phyloP scores from a whole-genome alignment of 202 grass and related monocot species.

The Panicum hallii region DNA sequence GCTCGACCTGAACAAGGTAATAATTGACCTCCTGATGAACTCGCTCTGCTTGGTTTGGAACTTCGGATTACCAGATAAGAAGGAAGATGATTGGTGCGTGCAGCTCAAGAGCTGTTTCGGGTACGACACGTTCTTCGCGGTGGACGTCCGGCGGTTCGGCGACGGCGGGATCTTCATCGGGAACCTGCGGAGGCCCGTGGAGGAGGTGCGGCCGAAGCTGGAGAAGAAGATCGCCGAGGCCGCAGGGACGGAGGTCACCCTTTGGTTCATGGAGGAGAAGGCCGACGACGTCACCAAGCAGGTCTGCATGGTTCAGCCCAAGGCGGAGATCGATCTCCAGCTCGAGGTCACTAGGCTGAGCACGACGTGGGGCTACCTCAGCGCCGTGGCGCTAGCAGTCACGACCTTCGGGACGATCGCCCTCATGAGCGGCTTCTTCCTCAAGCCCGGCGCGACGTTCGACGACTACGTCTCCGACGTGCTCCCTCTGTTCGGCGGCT shows the following conservation, averaged over 20 bases:
- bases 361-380: conserved; percentile 81
- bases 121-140: conserved; percentile 91
- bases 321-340: conserved; percentile 94
- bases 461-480: conserved; percentile 88
- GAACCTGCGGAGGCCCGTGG: conserved; percentile 81
- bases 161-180: conserved; percentile 95
- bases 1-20: conserved; percentile 88
- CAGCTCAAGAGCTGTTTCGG: conserved; percentile 96
- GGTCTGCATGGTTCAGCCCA: conserved; percentile 96
- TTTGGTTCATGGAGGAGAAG: conserved; percentile 98
- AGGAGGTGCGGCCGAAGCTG: conserved; percentile 80
- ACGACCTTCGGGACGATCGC: conserved; percentile 92
- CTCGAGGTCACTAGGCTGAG: conserved; percentile 84
- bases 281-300: conserved; percentile 83
- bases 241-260: conserved; percentile 76
- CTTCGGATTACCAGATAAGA: not conserved
- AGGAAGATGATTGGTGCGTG: conserved; percentile 7
- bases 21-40: not conserved
- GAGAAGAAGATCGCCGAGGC: conserved; percentile 94
- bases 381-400: conserved; percentile 66
- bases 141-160: conserved; percentile 86
- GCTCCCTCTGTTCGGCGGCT: conserved; percentile 82
- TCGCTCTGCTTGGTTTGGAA: not conserved
- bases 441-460: conserved; percentile 85
- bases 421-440: conserved; percentile 92